phyloP scores from a whole-genome alignment of 2,329 filamentous ascomycete species.

The Aspergillus ustus region DNA sequence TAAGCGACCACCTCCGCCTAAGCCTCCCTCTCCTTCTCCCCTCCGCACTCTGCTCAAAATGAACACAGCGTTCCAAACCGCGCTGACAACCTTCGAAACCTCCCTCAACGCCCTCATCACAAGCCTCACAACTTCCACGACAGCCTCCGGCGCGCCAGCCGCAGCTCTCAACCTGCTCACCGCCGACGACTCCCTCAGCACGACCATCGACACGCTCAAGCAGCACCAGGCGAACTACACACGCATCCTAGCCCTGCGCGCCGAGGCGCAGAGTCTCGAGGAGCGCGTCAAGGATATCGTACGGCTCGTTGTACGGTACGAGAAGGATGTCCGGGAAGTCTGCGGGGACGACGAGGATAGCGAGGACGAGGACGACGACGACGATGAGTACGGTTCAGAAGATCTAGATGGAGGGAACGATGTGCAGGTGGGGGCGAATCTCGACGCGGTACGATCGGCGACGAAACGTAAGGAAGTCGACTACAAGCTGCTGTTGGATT shows the following conservation, averaged over 20 bases:
- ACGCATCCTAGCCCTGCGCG: slow-evolving; percentile 45
- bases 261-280: slow-evolving; percentile 46
- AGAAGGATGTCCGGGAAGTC: slow-evolving; percentile 44
- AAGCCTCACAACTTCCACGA: slow-evolving; percentile 49
- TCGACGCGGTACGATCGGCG: neutral
- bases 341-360: slow-evolving; percentile 38
- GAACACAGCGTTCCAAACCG: slow-evolving; percentile 44
- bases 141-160: slow-evolving; percentile 48
- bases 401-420: slow-evolving; percentile 11
- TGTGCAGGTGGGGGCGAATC: neutral
- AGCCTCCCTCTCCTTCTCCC: neutral
- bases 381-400: slow-evolving; percentile 31
- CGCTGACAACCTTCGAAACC: slow-evolving; percentile 47
- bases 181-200: slow-evolving; percentile 47
- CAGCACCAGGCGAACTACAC: slow-evolving; percentile 51
- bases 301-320: slow-evolving; percentile 43
- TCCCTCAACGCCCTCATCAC: slow-evolving; percentile 48
- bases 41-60: slow-evolving; percentile 32
- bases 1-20: neutral
- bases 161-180: slow-evolving; percentile 46
- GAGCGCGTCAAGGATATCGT: slow-evolving; percentile 48
- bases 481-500: slow-evolving; percentile 49
- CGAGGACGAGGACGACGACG: slow-evolving; percentile 33
- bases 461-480: slow-evolving; percentile 45
- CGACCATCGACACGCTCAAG: slow-evolving; percentile 48